A percentile compares a stretch with the other conserved stretches of the same genome.
phyloP scores from a whole-genome alignment of 306 rosid genomes.

The Trichosanthes cucumerina region DNA sequence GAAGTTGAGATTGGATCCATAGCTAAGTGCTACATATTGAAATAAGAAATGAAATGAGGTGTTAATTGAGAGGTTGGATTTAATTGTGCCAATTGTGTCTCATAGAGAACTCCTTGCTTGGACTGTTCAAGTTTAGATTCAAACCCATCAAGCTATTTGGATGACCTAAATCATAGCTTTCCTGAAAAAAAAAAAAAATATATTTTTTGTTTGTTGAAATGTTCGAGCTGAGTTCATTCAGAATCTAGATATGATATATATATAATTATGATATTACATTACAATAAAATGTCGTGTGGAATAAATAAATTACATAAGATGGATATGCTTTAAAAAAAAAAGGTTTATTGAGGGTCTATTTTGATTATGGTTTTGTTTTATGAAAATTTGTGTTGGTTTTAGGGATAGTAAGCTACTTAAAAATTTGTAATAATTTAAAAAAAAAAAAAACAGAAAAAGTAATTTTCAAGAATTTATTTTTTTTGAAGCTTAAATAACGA shows the following conservation, averaged over 20 bases:
- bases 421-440: too few species aligned
- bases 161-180: conserved; percentile 17
- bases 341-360: too few species aligned
- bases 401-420: too few species aligned
- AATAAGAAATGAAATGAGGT: background rate
- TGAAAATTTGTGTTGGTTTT: too few species aligned
- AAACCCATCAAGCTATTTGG: conserved; percentile 32
- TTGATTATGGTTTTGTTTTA: too few species aligned
- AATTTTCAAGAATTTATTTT: too few species aligned
- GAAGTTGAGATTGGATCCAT: background rate
- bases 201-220: background rate
- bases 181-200: background rate
- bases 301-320: too few species aligned
- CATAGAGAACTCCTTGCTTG: conserved; percentile 51
- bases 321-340: too few species aligned
- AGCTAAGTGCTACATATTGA: background rate
- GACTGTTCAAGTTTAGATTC: conserved; percentile 28
- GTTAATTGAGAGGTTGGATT: background rate
- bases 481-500: too few species aligned
- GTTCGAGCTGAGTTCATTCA: background rate
- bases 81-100: conserved; percentile 3
- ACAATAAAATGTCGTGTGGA: too few species aligned
- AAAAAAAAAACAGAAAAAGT: too few species aligned
- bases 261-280: background rate
- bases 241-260: background rate